Evolutionary conservation across 495 filamentous ascomycete species (phyloP).

Genomic region (Aspergillus biplanus): DNA sequence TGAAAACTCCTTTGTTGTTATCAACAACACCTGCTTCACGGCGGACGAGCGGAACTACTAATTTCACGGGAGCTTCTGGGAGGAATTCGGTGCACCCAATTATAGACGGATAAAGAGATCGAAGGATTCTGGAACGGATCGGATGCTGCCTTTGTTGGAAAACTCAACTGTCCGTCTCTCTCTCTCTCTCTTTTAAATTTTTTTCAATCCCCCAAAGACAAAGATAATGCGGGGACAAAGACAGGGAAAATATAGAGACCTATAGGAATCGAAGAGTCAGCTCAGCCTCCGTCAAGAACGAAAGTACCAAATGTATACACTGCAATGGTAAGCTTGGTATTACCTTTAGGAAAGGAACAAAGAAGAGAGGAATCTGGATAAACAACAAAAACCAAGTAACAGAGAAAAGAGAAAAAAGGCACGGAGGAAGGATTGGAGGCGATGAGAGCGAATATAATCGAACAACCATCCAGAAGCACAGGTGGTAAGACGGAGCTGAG

Average conservation of each 20-base stretch:
- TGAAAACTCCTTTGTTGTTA: neutral
- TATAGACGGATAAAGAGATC: neutral
- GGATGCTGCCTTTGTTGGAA: neutral
- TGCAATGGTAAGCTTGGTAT: neutral
- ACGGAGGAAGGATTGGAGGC: neutral
- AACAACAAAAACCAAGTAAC: neutral
- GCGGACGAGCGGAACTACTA: neutral
- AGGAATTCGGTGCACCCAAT: neutral
- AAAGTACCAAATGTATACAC: neutral
- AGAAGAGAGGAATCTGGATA: no score
- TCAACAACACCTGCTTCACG: constrained; percentile 4
- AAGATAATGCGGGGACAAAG: neutral
- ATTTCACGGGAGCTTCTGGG: neutral
- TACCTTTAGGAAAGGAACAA: neutral
- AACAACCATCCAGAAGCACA: no score
- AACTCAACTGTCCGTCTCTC: neutral
- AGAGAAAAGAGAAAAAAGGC: neutral
- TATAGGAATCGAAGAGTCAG: neutral
- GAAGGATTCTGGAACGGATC: neutral
- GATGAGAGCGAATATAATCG: neutral
- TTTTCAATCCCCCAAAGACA: no score
- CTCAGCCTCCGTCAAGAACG: neutral
- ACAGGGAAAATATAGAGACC: neutral
- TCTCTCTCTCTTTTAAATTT: no score
- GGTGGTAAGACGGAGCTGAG: no score